Conservation (phyloP, 805 yeast species). For the Lipomyces yamadae region DNA sequence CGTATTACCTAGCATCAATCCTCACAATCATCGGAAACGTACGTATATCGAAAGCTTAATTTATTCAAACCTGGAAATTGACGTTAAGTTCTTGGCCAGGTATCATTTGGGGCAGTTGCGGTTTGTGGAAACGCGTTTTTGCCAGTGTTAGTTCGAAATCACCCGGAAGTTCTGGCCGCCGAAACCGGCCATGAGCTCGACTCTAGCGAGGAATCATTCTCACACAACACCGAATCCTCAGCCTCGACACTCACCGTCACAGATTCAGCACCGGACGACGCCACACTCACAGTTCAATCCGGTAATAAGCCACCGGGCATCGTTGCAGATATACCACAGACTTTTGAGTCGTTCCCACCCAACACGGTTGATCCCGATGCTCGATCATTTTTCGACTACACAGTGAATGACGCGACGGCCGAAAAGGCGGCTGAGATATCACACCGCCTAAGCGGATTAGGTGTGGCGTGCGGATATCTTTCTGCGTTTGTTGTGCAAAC, state of each 20-base stretch:
- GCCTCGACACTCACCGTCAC: slow-evolving; percentile 7
- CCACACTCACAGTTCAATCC: neutral
- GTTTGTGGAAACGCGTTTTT: slow-evolving; percentile 79
- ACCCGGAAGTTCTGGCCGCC: slow-evolving; percentile 38
- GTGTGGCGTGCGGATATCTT: slow-evolving; percentile 72
- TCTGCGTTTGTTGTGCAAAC: slow-evolving; percentile 70
- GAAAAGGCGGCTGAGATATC: slow-evolving; percentile 35
- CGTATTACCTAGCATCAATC: slow-evolving; percentile 58
- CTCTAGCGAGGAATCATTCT: neutral
- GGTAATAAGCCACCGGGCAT: neutral
- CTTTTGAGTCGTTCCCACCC: slow-evolving; percentile 32
- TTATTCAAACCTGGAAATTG: neutral
- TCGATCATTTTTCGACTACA: slow-evolving; percentile 15
- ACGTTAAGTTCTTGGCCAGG: slow-evolving; percentile 10
- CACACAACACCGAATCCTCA: slow-evolving; percentile 20
- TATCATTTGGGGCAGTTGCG: slow-evolving; percentile 75
- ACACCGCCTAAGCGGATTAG: slow-evolving; percentile 60
- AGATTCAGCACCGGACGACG: slow-evolving; percentile 1
- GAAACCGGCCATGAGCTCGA: neutral
- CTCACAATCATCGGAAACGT: slow-evolving; percentile 65
- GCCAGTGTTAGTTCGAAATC: slow-evolving; percentile 62
- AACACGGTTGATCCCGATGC: slow-evolving; percentile 25
- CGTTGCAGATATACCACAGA: slow-evolving; percentile 6
- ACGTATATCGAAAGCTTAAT: slow-evolving; percentile 1
- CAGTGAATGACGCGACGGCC: slow-evolving; percentile 23